phyloP scores from a whole-genome alignment of 306 rosid species.

The Dalbergia oliveri region DNA sequence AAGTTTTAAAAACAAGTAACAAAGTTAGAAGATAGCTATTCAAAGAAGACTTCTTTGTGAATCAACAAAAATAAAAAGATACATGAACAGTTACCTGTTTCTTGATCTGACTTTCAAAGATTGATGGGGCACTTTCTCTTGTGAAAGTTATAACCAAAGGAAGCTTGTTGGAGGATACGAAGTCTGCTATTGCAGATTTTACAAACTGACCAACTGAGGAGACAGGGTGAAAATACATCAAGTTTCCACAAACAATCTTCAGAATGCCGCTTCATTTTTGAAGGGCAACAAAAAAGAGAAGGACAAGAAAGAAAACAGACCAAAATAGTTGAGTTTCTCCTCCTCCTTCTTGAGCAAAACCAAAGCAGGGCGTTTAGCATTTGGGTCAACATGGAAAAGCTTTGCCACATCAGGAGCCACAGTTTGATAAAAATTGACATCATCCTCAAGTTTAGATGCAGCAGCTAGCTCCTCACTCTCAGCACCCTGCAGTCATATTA shows the following conservation, averaged over 20 bases:
- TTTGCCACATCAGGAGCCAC: conserved; percentile 83
- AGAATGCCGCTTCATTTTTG: not conserved
- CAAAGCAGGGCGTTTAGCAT: conserved; percentile 87
- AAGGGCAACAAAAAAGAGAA: not conserved
- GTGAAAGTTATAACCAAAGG: conserved; percentile 83
- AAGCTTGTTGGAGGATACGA: conserved; percentile 93
- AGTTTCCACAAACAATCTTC: conserved; percentile 14
- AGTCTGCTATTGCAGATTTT: conserved; percentile 75
- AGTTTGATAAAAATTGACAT: conserved; percentile 92
- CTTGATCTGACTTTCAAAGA: conserved; percentile 90
- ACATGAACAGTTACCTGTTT: conserved; percentile 73
- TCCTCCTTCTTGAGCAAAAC: conserved; percentile 86
- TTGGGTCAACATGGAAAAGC: conserved; percentile 86
- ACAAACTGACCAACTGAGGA: conserved; percentile 80
- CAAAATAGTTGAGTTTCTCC: conserved; percentile 84
- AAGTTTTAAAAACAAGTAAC: conserved; percentile 39
- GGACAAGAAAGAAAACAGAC: conserved; percentile 57
- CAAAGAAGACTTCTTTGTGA: conserved; percentile 33
- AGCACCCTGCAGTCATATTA: conserved; percentile 67
- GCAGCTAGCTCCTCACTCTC: conserved; percentile 93
- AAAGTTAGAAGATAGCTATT: conserved; percentile 37
- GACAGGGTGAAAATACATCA: conserved; percentile 39
- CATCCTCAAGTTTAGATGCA: conserved; percentile 92
- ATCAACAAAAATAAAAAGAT: conserved; percentile 23
- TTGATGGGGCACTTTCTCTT: conserved; percentile 73